Base-by-base conservation (phyloP, 805 yeast genomes). In the Candida cerambycidarum region DNA sequence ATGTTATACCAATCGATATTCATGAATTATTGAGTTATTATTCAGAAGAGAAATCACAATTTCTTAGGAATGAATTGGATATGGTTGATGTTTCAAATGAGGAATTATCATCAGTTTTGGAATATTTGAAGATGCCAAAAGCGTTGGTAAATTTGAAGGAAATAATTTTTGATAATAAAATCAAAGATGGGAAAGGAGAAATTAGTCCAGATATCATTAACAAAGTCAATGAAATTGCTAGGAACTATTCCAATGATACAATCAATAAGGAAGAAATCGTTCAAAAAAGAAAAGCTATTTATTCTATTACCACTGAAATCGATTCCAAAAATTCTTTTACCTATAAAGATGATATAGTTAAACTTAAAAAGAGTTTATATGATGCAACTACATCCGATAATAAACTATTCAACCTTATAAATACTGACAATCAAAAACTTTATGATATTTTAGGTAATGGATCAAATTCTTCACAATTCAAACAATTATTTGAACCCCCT, bases 21-120 rank as follows among this genome's bases (percentile, higher is more conserved):
- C 96, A 89, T 57, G 96, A 92, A 62, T 80, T 85, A 53, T 78
- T 88, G 41, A 87, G 96, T 48, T 71, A 82, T 48, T 93, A 93
- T 59, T 85, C 96, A 0, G 99, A 92, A 58, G 89, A 87, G 58
- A 85, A 88, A 61, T 92, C 96, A 0, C 80, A 77, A 48, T 63
- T 87, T 28, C 62, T 89, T 35, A 76, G 98, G 54, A 73, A 69
- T 32, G 89, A 88, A 55, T 73, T 82, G 34, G 97, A 90, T 46
- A 75, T 75, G 46, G 76, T 80, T 16, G 90, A 86, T 43, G 76
- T 89, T 8, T 84, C 95, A 0, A 80, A 88, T 54, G 85, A 87
- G 59, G 93, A 90, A 56, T 73, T 85, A 37, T 62, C 73, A 2
- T 86, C 96, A 1, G 87, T 87, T 8, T 71, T 89, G 44, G 98